Base-by-base conservation (phyloP, 371 early-diverging fungal genomes). In the Mortierella sp. region DNA sequence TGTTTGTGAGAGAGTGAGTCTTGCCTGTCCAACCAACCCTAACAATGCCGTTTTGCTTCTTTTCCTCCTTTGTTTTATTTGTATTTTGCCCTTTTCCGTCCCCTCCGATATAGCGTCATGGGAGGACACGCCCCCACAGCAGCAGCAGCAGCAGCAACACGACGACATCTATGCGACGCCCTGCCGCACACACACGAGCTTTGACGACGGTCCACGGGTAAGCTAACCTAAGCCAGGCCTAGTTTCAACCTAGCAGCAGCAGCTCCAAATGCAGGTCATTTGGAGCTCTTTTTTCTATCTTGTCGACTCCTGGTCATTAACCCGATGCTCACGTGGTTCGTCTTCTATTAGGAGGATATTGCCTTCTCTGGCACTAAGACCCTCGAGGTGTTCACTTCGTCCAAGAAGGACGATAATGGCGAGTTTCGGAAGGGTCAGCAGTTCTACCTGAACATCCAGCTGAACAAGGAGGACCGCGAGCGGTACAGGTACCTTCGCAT, bases 121-220 rank as follows among this genome's bases (percentile, higher is more conserved):
- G 86, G 76, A 67, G 46, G 86, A 81, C 59, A 31, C 59, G 11
- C 28, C 26, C 24, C 67, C 26, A 26, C 76, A 19, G 54, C 73
- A 1, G 67, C 46, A 21, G 53, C 75, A n/a, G 77, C 76, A 19
- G 54, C 73, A 1, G 67, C 46, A 80, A 3, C 77, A 80, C 1
- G 75, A 82, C 28, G 75, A 31, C 16, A 73, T 59, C 3, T 84
- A 84, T 51, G 78, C 77, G 6, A 84, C 84, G 6, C 84, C 84
- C 1, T 72, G 77, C 6, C 77, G 46, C 59, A 82, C 83, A 21
- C 79, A 83, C 72, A 75, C 80, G 24, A 83, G 83, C 51, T 83
- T 83, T 34, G 83, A 83, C n/a, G 83, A 84, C 16, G 78, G 74
- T 31, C 75, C 84, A 59, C 69, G 84, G 74, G 84, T 80, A 76